Evolutionary conservation across 805 yeast species (phyloP).

Genomic region (Ogataea pini): DNA sequence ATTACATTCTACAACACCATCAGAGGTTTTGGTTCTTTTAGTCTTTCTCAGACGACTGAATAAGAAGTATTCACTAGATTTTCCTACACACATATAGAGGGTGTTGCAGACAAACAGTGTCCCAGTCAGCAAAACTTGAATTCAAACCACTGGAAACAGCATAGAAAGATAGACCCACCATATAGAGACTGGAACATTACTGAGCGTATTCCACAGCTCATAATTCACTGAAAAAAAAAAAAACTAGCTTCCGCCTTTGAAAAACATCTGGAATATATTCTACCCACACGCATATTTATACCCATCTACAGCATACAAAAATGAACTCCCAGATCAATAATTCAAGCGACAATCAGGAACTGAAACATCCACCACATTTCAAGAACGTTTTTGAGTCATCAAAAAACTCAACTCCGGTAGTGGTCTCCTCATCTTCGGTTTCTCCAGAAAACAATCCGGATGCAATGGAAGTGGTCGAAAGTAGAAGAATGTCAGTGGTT

Average conservation of each 20-base stretch:
- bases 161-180: background rate
- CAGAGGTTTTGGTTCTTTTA: background rate
- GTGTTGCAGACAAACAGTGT: background rate
- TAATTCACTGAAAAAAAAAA: too few species aligned
- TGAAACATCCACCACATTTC: conserved; percentile 31
- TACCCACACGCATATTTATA: background rate
- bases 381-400: conserved; percentile 37
- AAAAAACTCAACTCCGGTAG: conserved; percentile 19
- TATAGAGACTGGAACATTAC: conserved; percentile 2
- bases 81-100: background rate
- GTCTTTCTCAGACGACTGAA: background rate
- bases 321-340: conserved; percentile 44
- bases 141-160: background rate
- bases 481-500: conserved; percentile 32
- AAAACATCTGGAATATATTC: background rate
- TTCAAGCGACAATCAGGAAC: conserved; percentile 40
- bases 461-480: conserved; percentile 29
- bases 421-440: conserved; percentile 11
- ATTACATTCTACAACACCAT: background rate
- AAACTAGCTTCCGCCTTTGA: too few species aligned
- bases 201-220: too few species aligned
- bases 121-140: too few species aligned
- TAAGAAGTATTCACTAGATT: background rate
- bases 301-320: conserved; percentile 9
- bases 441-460: conserved; percentile 14